Evolutionary conservation across 139 green algal species (phyloP).

Genomic region (Auxenochlorella pyrenoidosa): DNA sequence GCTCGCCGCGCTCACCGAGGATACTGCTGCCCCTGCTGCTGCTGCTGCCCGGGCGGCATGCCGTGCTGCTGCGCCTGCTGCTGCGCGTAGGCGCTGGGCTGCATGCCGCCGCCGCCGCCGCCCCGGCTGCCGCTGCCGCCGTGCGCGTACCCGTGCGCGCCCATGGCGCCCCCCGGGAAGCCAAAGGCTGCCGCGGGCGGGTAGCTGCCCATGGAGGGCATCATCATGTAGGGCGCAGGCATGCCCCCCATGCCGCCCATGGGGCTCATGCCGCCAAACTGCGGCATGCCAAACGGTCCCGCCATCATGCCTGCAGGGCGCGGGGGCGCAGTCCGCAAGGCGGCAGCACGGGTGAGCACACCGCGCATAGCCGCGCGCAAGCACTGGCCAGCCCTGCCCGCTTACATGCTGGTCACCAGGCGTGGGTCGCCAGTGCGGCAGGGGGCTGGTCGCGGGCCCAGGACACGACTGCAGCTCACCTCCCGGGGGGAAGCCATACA

Average conservation of each 20-base stretch:
- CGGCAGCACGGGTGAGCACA: no score
- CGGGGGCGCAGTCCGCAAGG: no score
- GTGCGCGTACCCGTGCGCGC: neutral
- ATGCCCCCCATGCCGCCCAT: slow-evolving; percentile 17
- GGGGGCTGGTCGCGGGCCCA: neutral
- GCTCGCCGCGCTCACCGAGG: neutral
- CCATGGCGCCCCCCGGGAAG: slow-evolving; percentile 5
- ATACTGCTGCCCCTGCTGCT: neutral
- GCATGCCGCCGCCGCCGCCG: slow-evolving; percentile 2
- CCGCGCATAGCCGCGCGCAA: no score
- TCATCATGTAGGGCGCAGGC: slow-evolving; percentile 17
- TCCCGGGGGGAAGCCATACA: slow-evolving; percentile 13
- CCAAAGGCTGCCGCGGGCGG: neutral
- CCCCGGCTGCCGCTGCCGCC: neutral
- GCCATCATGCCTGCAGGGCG: slow-evolving; percentile 16
- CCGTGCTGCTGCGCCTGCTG: slow-evolving; percentile 6
- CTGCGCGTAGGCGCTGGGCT: slow-evolving; percentile 1
- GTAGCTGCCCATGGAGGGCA: slow-evolving; percentile 8
- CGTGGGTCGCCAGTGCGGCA: no score
- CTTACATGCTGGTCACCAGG: neutral
- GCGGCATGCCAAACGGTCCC: slow-evolving; percentile 5
- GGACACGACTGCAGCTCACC: neutral
- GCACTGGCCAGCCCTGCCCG: neutral
- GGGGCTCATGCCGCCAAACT: neutral
- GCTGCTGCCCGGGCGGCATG: neutral